phyloP scores from a whole-genome alignment of 2,329 filamentous ascomycete genomes.

The Pseudodiploospora longispora region DNA sequence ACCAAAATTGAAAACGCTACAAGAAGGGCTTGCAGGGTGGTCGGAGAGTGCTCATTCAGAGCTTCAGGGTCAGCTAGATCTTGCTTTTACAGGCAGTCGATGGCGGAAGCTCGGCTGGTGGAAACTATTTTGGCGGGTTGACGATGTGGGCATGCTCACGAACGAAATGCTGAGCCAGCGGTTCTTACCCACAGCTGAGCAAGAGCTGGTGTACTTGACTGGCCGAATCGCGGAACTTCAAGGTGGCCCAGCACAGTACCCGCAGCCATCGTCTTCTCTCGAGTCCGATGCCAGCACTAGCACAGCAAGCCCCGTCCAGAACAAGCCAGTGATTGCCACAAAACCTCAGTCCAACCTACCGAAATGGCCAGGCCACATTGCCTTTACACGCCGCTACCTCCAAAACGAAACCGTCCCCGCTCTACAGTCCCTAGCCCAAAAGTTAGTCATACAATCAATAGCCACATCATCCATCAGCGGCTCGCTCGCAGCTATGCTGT shows the following conservation, averaged over 20 bases:
- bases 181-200: conserved; percentile 73
- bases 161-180: conserved; percentile 67
- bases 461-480: conserved; percentile 60
- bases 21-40: conserved; percentile 58
- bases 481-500: conserved; percentile 47
- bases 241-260: conserved; percentile 21
- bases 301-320: conserved; percentile 12
- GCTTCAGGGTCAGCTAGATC: conserved; percentile 69
- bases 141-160: conserved; percentile 80
- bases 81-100: conserved; percentile 64
- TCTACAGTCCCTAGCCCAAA: conserved; percentile 65
- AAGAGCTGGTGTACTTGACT: conserved; percentile 72
- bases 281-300: not conserved
- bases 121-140: conserved; percentile 91
- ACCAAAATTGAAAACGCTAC: conserved; percentile 33
- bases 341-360: conserved; percentile 17
- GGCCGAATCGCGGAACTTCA: conserved; percentile 58
- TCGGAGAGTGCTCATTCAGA: conserved; percentile 75
- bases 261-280: conserved; percentile 25
- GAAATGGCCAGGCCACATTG: conserved; percentile 69
- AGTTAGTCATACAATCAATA: conserved; percentile 65
- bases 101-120: conserved; percentile 87
- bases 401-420: conserved; percentile 59
- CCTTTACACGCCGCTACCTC: conserved; percentile 59
- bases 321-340: conserved; percentile 16